Evolutionary conservation across 1,284 basidiomycete genomes (phyloP).

Genomic region (Sporisorium scitamineum): DNA sequence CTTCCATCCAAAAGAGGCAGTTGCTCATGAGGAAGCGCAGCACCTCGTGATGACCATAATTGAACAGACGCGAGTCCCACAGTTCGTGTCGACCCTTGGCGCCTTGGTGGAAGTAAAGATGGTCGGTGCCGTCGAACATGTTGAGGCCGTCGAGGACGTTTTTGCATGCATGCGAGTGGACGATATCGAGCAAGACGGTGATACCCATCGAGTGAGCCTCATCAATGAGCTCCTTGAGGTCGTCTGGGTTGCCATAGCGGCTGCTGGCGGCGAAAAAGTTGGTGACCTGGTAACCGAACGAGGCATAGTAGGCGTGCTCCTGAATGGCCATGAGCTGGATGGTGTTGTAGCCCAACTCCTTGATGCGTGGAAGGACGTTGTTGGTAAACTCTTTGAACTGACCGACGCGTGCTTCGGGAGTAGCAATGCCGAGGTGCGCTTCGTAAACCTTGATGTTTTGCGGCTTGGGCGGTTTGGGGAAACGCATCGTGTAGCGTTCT

Average conservation of each 20-base stretch:
- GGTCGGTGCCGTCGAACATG: slow-evolving; percentile 94
- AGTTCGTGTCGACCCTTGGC: slow-evolving; percentile 89
- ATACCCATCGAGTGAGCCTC: slow-evolving; percentile 92
- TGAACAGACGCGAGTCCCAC: slow-evolving; percentile 91
- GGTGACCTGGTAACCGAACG: slow-evolving; percentile 97
- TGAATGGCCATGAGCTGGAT: slow-evolving; percentile 88
- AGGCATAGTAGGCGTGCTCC: slow-evolving; percentile 99
- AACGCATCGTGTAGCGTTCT: slow-evolving; percentile 84
- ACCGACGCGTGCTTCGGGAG: slow-evolving; percentile 85
- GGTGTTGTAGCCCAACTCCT: slow-evolving; percentile 90
- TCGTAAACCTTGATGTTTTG: slow-evolving; percentile 88
- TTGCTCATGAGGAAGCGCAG: slow-evolving; percentile 94
- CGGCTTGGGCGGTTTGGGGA: slow-evolving; percentile 79
- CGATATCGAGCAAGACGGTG: slow-evolving; percentile 92
- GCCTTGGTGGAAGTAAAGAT: slow-evolving; percentile 96
- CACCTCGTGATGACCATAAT: slow-evolving; percentile 94
- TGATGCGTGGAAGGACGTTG: slow-evolving; percentile 87
- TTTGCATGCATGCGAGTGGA: slow-evolving; percentile 98
- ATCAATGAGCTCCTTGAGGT: slow-evolving; percentile 93
- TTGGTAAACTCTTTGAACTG: slow-evolving; percentile 92
- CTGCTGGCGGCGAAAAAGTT: slow-evolving; percentile 98
- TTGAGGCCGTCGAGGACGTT: slow-evolving; percentile 96
- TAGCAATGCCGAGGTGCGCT: slow-evolving; percentile 97
- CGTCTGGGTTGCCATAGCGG: slow-evolving; percentile 87
- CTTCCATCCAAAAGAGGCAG: slow-evolving; percentile 93